These are phyloP conservation scores for Phytopythium helicoides DNA, from an alignment of 352 stramenopile species.

Conservation along the genomic window DNA sequence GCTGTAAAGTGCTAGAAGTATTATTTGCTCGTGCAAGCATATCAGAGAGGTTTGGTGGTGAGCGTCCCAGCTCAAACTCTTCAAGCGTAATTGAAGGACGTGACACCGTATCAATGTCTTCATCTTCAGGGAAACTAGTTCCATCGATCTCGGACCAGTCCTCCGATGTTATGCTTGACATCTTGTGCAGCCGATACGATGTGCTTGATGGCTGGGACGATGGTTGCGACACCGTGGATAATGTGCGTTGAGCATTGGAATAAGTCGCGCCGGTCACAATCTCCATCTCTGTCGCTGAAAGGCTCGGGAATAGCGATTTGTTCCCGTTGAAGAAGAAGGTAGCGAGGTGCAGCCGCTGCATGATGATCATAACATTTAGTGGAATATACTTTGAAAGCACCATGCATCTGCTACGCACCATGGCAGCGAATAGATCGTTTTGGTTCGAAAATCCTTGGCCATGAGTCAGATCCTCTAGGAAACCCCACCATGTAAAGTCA, in stretches of 20 bases:
- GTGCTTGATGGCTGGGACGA: conserved; percentile 8
- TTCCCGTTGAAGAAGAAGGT: conserved; percentile 76
- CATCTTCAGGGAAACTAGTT: conserved; percentile 16
- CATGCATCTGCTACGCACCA: conserved; percentile 20
- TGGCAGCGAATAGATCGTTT: conserved; percentile 56
- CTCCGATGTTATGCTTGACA: conserved; percentile 32
- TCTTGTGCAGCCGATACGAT: conserved; percentile 21
- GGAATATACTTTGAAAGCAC: not conserved
- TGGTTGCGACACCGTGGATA: conserved; percentile 15
- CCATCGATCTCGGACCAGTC: conserved; percentile 38
- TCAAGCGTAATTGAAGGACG: conserved; percentile 46
- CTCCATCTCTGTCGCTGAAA: conserved; percentile 52
- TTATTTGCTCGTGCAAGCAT: not conserved
- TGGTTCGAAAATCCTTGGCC: conserved; percentile 26
- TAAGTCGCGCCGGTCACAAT: conserved; percentile 32
- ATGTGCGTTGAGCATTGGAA: conserved; percentile 24
- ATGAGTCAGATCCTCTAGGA: conserved; percentile 39
- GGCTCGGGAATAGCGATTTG: conserved; percentile 41
- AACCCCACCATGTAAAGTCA: too few species aligned
- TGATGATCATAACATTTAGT: conserved; percentile 3
- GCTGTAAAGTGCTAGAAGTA: not conserved
- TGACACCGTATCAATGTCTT: conserved; percentile 12
- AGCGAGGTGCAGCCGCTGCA: conserved; percentile 59
- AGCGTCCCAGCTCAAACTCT: conserved; percentile 53
- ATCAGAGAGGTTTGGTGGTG: conserved; percentile 11